Percentiles rank a stretch among this genome's conserved stretches.
phyloP scores from a whole-genome alignment of 441 rosid genomes.

The Adansonia madagascariensis region DNA sequence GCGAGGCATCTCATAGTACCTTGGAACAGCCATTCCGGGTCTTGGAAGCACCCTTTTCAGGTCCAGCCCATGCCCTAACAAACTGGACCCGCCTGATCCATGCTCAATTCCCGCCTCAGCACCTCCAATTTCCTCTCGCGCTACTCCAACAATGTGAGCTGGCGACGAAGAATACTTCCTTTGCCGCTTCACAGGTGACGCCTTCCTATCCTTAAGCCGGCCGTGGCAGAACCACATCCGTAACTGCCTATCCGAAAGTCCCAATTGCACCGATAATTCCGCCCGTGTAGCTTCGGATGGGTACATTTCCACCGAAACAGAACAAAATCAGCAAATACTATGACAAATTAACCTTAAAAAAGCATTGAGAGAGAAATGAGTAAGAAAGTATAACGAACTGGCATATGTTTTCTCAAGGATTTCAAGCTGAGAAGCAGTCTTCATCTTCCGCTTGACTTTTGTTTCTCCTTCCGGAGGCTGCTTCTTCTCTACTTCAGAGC shows the following conservation, averaged over 20 bases:
- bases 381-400: conserved; percentile 35
- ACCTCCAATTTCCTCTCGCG: conserved; percentile 25
- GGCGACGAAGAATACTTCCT: conserved; percentile 41
- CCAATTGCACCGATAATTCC: conserved; percentile 60
- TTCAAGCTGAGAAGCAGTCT: conserved; percentile 73
- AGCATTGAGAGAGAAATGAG: not conserved
- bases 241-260: conserved; percentile 65
- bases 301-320: conserved; percentile 51
- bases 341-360: not conserved
- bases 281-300: conserved; percentile 63
- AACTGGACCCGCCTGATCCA: conserved; percentile 34
- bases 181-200: conserved; percentile 48
- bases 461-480: conserved; percentile 57
- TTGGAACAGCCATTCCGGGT: conserved; percentile 40
- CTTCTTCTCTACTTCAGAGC: conserved; percentile 56
- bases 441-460: conserved; percentile 71
- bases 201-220: conserved; percentile 65
- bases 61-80: conserved; percentile 39
- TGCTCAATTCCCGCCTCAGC: conserved; percentile 38
- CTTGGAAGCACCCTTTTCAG: conserved; percentile 33
- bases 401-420: conserved; percentile 64
- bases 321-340: conserved; percentile 9
- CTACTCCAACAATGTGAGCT: conserved; percentile 2
- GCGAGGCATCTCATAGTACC: conserved; percentile 49
- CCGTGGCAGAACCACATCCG: conserved; percentile 89